Conservation (phyloP, 441 rosid species). For the Brassica hybrid region DNA sequence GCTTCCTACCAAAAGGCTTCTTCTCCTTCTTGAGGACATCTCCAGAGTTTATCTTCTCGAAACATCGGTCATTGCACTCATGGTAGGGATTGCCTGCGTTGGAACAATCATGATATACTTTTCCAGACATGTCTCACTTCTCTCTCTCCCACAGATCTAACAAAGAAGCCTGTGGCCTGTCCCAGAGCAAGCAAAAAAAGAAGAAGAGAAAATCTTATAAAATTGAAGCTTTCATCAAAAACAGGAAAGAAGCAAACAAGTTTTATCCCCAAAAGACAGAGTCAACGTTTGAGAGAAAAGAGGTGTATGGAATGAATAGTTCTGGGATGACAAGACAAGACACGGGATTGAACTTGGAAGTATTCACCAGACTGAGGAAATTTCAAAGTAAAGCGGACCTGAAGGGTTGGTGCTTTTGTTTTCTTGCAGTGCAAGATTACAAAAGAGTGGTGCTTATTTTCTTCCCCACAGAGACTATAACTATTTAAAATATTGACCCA, state of each 20-base stretch:
- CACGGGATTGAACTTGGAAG: background rate
- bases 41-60: background rate
- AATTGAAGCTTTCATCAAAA: background rate
- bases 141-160: background rate
- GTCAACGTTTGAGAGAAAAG: background rate
- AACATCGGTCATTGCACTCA: background rate
- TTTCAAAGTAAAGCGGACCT: background rate
- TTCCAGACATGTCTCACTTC: background rate
- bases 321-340: background rate
- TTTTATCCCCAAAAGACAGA: background rate
- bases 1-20: background rate
- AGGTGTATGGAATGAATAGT: background rate
- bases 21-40: background rate
- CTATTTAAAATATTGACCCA: background rate
- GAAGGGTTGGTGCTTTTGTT: background rate
- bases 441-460: background rate
- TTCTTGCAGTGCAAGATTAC: background rate
- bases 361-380: background rate
- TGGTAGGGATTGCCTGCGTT: slow-evolving; percentile 1
- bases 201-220: background rate
- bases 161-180: background rate
- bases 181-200: background rate
- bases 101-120: background rate
- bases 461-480: background rate
- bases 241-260: background rate